These are phyloP conservation scores for Phytophthora crassamura DNA, from an alignment of 352 stramenopile genomes.

Conservation along the genomic window DNA sequence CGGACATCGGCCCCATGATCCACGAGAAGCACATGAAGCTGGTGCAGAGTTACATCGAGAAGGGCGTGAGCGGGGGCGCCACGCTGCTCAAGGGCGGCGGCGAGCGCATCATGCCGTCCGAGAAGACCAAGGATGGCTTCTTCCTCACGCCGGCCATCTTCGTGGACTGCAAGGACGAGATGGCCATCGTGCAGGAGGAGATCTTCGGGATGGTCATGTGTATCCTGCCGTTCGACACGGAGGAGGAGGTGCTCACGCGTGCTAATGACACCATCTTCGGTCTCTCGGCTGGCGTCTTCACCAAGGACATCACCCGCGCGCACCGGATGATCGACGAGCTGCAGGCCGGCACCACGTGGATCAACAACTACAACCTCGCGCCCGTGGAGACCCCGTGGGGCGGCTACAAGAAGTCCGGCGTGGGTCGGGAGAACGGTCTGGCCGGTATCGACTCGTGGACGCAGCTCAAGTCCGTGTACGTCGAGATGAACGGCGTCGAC, in stretches of 20 bases:
- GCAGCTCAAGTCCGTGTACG: slow-evolving; percentile 91
- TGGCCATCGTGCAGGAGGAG: slow-evolving; percentile 87
- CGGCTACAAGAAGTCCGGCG: slow-evolving; percentile 91
- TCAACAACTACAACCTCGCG: slow-evolving; percentile 93
- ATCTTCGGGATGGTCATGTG: slow-evolving; percentile 89
- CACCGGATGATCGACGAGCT: slow-evolving; percentile 78
- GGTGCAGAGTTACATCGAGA: slow-evolving; percentile 76
- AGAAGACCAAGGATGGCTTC: slow-evolving; percentile 68
- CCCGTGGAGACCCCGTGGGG: slow-evolving; percentile 90
- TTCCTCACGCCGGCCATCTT: slow-evolving; percentile 94
- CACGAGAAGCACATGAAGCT: slow-evolving; percentile 78
- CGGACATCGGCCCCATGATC: slow-evolving; percentile 91
- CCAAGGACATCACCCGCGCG: slow-evolving; percentile 79
- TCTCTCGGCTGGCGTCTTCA: slow-evolving; percentile 87
- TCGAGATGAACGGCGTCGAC: slow-evolving; percentile 80
- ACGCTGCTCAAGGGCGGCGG: slow-evolving; percentile 68
- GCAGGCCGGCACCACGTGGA: slow-evolving; percentile 84
- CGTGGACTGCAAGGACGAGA: slow-evolving; percentile 86
- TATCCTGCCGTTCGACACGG: slow-evolving; percentile 76
- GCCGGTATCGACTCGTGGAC: slow-evolving; percentile 90
- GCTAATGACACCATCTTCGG: slow-evolving; percentile 87
- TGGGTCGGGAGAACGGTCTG: slow-evolving; percentile 93
- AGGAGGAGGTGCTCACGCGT: slow-evolving; percentile 77
- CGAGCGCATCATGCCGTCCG: slow-evolving; percentile 54
- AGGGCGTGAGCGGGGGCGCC: slow-evolving; percentile 62